Evolutionary conservation across 164 flowering plant genomes (phyloP), one percentile per base, ranked within the genome.

Genomic region (Pachysandra terminalis): DNA sequence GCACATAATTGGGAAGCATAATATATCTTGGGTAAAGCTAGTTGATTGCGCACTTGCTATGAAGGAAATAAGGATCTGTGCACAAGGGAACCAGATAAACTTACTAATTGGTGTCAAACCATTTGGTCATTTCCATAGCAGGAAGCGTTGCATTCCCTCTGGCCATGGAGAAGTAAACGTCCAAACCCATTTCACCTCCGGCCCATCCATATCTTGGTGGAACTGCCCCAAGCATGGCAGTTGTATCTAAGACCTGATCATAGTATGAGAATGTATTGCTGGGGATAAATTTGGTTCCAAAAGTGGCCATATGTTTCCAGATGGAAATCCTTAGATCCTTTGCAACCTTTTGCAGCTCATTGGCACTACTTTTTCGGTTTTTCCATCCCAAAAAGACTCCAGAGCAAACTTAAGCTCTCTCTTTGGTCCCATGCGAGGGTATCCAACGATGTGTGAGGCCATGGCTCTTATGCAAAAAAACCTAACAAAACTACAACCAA

Each of bases 51-150:
- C n/a, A 54, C 21, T n/a, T 21, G 59, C 16, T 35, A 48, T 17
- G 6, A 54, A 3, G 32, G 9, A 32, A 63, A 25, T 19, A 1
- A 25, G 21, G 27, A n/a, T 19, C 13, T 27, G 12, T 23, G 28
- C 41, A 27, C 15, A 24, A 35, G 10, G 37, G 19, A 63, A 70
- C 56, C 32, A 9, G 19, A 35, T 35, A n/a, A 19, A 68, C 76
- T 74, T 68, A 74, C 76, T 74, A 74, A 66, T 74, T 74, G 54
- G 77, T 74, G 49, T 74, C 77, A 61, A 74, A 74, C 77, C 77
- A 74, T 71, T 74, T 74, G 57, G 77, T 74, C 77, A 74, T 74
- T 74, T 74, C 77, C 77, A 74, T 74, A 19, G 77, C 77, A 74
- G 73, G 73, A 69, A 65, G 66, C 6, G 37, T 61, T 23, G 73